Evolutionary conservation across 2,329 filamentous ascomycete species (phyloP).

Genomic region (Pseudocercospora vitis): DNA sequence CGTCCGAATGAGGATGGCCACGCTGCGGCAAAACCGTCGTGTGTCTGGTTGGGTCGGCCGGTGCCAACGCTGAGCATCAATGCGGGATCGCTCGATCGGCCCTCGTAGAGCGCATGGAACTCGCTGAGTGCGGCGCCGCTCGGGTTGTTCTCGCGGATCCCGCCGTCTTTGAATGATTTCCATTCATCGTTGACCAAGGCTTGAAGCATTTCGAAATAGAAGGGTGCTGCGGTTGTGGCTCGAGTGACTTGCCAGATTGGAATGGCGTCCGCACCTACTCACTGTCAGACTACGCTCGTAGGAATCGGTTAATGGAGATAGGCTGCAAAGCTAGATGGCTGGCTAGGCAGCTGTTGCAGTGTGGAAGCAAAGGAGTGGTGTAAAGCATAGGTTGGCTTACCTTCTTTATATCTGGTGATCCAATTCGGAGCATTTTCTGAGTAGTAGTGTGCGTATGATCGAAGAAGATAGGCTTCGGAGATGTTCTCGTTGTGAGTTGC

Average conservation of each 20-base stretch:
- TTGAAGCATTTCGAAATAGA: constrained; percentile 53
- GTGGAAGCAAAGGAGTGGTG: neutral
- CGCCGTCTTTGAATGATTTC: constrained; percentile 51
- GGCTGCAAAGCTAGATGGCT: neutral
- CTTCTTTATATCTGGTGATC: constrained; percentile 50
- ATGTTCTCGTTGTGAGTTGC: constrained; percentile 51
- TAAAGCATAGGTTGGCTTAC: constrained; percentile 16
- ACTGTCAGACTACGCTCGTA: neutral
- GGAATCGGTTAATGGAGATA: too few relatives aligned
- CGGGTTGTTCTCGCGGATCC: constrained; percentile 54
- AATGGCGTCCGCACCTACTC: constrained; percentile 41
- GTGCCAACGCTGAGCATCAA: constrained; percentile 50
- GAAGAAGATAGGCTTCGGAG: constrained; percentile 50
- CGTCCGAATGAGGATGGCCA: constrained; percentile 50
- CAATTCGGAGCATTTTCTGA: constrained; percentile 43
- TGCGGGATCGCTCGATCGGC: constrained; percentile 43
- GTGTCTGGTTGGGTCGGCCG: constrained; percentile 44
- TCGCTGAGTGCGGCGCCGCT: constrained; percentile 50
- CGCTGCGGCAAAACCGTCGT: constrained; percentile 49
- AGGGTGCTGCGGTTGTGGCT: constrained; percentile 55
- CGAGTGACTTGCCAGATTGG: constrained; percentile 55
- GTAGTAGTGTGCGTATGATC: constrained; percentile 51
- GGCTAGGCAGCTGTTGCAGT: neutral
- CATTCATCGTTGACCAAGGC: constrained; percentile 45
- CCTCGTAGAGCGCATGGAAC: constrained; percentile 48